A percentile compares a stretch with the other conserved stretches of the same genome.
phyloP scores from a whole-genome alignment of 2,329 filamentous ascomycete genomes.

The Ciborinia camelliae region DNA sequence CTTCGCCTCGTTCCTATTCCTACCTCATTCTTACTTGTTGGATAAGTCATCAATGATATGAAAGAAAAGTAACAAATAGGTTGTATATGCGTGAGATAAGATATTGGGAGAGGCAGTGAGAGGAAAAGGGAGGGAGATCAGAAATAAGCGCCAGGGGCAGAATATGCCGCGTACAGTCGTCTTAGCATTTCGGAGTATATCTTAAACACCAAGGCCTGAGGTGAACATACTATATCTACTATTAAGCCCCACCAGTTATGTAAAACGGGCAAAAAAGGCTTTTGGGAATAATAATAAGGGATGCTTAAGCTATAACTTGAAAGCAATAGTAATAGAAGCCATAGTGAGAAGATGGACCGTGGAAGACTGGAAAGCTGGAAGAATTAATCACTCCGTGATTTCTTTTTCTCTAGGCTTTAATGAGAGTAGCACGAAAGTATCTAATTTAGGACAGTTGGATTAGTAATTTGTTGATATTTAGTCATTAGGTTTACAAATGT shows the following conservation, averaged over 20 bases:
- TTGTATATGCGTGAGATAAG: constrained; percentile 2
- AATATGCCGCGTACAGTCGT: constrained; percentile 2
- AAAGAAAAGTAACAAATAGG: background rate
- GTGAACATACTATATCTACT: background rate
- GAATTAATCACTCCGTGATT: background rate
- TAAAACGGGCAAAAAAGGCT: background rate
- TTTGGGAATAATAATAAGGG: background rate
- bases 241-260: constrained; percentile 1
- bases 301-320: background rate
- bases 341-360: background rate
- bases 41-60: background rate
- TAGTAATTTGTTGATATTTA: background rate
- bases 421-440: background rate
- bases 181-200: constrained; percentile 1
- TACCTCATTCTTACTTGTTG: background rate
- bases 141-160: constrained; percentile 22
- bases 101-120: background rate
- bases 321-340: background rate
- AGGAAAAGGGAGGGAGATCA: background rate
- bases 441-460: background rate
- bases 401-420: background rate
- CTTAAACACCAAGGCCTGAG: constrained; percentile 15
- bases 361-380: background rate
- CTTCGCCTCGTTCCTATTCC: constrained; percentile 14
- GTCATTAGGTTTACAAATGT: background rate